Conservation (phyloP, 345 rosid genomes). For the Aquilaria malaccensis region DNA sequence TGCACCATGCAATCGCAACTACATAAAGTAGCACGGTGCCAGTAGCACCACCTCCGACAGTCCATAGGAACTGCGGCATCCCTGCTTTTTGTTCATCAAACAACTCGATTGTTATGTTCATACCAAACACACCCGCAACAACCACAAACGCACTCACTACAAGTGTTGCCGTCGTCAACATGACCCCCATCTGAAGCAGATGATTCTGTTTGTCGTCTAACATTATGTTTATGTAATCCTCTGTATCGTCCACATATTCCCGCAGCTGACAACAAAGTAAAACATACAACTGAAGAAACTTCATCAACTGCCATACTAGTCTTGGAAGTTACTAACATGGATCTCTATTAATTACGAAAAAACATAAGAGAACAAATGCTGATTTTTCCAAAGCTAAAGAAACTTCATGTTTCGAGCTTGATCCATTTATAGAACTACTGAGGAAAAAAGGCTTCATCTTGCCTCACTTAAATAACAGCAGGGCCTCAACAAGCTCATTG, state of each 20-base stretch:
- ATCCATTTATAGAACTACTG: too few relatives aligned
- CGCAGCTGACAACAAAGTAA: constrained; percentile 44
- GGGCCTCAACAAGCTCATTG: too few relatives aligned
- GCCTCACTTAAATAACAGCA: too few relatives aligned
- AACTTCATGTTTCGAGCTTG: background rate
- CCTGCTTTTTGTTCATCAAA: constrained; percentile 26
- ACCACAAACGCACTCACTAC: constrained; percentile 64
- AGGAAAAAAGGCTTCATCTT: too few relatives aligned
- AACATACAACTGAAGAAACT: constrained; percentile 9
- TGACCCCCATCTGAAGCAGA: constrained; percentile 91
- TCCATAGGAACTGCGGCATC: constrained; percentile 53
- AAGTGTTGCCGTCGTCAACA: constrained; percentile 85
- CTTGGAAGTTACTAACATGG: too few relatives aligned
- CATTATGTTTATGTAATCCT: constrained; percentile 95
- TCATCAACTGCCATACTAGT: background rate
- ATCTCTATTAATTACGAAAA: background rate
- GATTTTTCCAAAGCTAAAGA: background rate
- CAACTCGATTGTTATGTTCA: constrained; percentile 58
- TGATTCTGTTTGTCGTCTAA: constrained; percentile 95
- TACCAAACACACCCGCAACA: constrained; percentile 66
- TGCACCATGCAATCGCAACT: constrained; percentile 79
- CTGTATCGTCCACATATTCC: constrained; percentile 94
- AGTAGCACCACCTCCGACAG: constrained; percentile 56
- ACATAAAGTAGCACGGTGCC: constrained; percentile 61
- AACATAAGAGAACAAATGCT: background rate